phyloP scores from a whole-genome alignment of 164 flowering plant species.

The Magnolia changhungtana region DNA sequence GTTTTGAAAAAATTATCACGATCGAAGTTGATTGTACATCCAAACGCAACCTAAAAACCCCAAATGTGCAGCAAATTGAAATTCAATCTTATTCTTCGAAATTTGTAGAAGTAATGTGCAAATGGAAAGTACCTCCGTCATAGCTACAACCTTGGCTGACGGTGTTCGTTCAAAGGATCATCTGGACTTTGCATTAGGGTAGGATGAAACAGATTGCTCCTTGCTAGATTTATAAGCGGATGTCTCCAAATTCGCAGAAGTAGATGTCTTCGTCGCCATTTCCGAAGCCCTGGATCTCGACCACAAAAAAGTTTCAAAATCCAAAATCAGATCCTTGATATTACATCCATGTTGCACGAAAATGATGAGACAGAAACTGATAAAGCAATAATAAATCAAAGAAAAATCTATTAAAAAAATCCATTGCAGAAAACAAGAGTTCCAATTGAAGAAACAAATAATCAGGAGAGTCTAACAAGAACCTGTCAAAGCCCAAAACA shows the following conservation, averaged over 20 bases:
- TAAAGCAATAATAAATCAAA: too few species aligned
- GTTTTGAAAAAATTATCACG: not conserved
- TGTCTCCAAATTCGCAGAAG: not conserved
- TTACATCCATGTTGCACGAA: not conserved
- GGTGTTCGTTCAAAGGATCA: too few species aligned
- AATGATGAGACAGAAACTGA: too few species aligned
- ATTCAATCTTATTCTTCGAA: too few species aligned
- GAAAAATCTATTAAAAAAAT: too few species aligned
- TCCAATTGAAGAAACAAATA: too few species aligned
- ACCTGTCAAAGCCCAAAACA: too few species aligned
- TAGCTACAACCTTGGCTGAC: conserved; percentile 9
- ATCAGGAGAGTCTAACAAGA: too few species aligned
- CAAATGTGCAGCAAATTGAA: too few species aligned
- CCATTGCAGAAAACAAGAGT: too few species aligned
- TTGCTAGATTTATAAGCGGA: not conserved
- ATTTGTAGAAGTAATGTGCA: not conserved
- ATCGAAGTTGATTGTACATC: not conserved
- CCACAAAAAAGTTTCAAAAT: not conserved
- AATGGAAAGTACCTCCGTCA: conserved; percentile 11
- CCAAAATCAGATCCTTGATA: not conserved
- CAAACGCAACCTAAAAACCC: not conserved
- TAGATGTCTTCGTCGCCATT: not conserved
- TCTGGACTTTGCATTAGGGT: too few species aligned
- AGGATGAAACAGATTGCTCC: not conserved
- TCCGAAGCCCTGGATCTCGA: not conserved